These are phyloP conservation scores for Pseudoscleropodium purum DNA, from an alignment of 225 moss, liverwort and hornwort species.

Conservation along the genomic window DNA sequence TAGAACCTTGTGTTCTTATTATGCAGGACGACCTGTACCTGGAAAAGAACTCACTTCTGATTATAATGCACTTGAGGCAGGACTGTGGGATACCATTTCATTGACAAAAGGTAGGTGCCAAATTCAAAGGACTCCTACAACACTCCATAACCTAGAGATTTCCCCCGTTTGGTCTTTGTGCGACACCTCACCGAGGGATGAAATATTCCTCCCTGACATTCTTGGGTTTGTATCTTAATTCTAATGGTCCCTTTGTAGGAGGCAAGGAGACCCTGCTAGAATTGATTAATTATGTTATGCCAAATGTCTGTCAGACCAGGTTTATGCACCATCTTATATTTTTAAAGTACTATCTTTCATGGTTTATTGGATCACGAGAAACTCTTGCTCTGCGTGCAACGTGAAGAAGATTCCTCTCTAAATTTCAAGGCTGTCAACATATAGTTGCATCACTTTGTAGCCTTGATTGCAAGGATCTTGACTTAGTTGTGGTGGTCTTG, in stretches of 20 bases:
- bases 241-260: neutral
- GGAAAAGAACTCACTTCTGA: slow-evolving; percentile 78
- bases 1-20: neutral
- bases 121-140: neutral
- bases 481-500: neutral
- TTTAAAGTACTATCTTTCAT: neutral
- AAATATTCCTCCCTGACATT: neutral
- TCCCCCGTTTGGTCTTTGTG: too few species aligned
- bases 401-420: neutral
- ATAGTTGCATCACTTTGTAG: neutral
- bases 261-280: neutral
- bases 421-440: neutral
- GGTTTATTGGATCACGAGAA: neutral
- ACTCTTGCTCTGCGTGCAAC: neutral
- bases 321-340: neutral
- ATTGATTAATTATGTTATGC: neutral
- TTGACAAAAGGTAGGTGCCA: slow-evolving; percentile 58
- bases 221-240: neutral
- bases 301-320: neutral
- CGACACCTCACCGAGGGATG: neutral
- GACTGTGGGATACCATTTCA: slow-evolving; percentile 81
- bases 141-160: neutral
- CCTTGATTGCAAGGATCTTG: neutral
- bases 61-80: slow-evolving; percentile 90
- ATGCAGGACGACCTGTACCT: slow-evolving; percentile 71